Conservation (phyloP, 2,329 filamentous ascomycete genomes). For the Aspergillus ustus region DNA sequence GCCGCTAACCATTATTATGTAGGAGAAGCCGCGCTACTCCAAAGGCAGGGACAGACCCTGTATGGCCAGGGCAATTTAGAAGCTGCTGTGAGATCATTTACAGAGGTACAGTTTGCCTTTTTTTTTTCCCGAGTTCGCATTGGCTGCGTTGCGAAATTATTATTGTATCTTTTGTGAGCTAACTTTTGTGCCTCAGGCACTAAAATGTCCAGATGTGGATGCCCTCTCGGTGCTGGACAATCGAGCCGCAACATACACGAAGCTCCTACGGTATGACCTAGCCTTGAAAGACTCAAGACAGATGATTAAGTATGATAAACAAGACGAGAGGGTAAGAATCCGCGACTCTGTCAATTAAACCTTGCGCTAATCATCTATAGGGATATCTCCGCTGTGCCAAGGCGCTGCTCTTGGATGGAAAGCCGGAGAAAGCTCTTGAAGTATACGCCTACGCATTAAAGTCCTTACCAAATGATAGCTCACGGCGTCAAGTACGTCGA, state of each 20-base stretch:
- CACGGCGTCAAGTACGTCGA: constrained; percentile 34
- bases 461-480: constrained; percentile 50
- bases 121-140: constrained; percentile 14
- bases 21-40: constrained; percentile 30
- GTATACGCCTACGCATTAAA: constrained; percentile 65
- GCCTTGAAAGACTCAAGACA: constrained; percentile 62
- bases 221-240: constrained; percentile 55
- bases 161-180: neutral
- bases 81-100: constrained; percentile 49
- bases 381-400: constrained; percentile 63
- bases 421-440: constrained; percentile 57
- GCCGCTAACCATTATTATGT: constrained; percentile 16
- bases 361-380: constrained; percentile 27
- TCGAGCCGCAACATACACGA: constrained; percentile 60
- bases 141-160: constrained; percentile 16
- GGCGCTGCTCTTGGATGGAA: constrained; percentile 51
- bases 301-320: constrained; percentile 58
- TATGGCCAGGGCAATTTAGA: constrained; percentile 51
- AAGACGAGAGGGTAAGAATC: constrained; percentile 53
- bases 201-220: constrained; percentile 40
- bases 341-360: neutral
- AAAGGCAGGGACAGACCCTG: constrained; percentile 47
- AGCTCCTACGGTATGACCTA: constrained; percentile 54
- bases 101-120: constrained; percentile 35
- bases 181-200: constrained; percentile 34